Evolutionary conservation across 371 early-diverging fungal species (phyloP), one percentile per base, ranked within the genome.

Genomic region (Actinomucor elegans): DNA sequence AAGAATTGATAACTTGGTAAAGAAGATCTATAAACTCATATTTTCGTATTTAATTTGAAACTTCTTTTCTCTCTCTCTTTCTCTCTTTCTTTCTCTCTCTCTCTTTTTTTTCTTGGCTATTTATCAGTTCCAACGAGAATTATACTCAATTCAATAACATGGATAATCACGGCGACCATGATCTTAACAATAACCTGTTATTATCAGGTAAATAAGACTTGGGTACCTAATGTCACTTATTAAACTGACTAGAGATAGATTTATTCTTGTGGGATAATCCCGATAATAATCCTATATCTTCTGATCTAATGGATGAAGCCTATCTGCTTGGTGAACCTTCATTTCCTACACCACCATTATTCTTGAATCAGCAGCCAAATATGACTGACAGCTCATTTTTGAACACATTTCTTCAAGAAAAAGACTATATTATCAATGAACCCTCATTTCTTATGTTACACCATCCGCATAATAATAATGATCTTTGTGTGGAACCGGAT

Each of bases 261-360:
- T 29, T 46, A 21, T 54, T 54, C 27, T 29, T 44, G 31, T 54
- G 55, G 55, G 55, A 46, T 23, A 38, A 35, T 31, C 34, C 44
- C 14, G 37, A 28, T 46, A 28, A 53, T 18, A 18, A 37, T 37
- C 27, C 26, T 20, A 27, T 44, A 10, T 36, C 21, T 20, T 23
- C 15, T 10, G 11, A 0, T 11, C 9, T 35, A 23, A 27, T 12
- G 9, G 29, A 34, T 23, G 26, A 24, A 26, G 8, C 17, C 10
- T 36, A 17, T 24, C 9, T 51, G 11, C 9, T 28, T 34, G 21
- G 32, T 37, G 23, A 18, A 20, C 34, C n/a, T 14, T 24, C 48
- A 3, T 41, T 18, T n/a, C n/a, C n/a, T n/a, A n/a, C n/a, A n/a
- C n/a, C n/a, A n/a, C n/a, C n/a, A n/a, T n/a, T n/a, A n/a, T n/a